Base-by-base conservation (phyloP, 176 grass and related monocot species). In the Thinopyrum elongatum region DNA sequence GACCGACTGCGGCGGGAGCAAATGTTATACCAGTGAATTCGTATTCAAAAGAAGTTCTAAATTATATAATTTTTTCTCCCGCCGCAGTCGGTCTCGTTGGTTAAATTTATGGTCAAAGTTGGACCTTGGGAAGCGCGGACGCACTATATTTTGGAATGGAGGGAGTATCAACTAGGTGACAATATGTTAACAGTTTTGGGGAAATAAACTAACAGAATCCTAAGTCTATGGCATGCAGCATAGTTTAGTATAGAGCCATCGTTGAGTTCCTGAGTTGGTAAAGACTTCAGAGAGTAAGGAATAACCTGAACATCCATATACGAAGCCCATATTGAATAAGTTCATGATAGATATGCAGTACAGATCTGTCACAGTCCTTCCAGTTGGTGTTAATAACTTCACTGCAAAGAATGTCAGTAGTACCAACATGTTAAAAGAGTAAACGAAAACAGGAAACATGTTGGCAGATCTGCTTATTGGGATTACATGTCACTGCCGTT, bases 251-350 rank as follows among this genome's bases (percentile, higher is more conserved):
- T 35, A 59, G 14, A 81, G 13, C n/a, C 13, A 87, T 62, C 34
- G 21, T 79, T 79, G 19, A 16, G 74, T 83, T 35, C 16, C 25
- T 63, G 25, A 62, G 33, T 46, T 12, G 47, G 46, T 67, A 82
- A 66, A 42, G 28, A 64, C 44, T 66, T 30, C n/a, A 51, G 29
- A 61, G 66, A 82, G 26, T 25, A 23, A 81, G 80, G 38, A 88
- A 84, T 95, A 78, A 95, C 96, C 96, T 99, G 94, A 99, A 99
- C 85, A 99, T 87, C 97, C 97, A 99, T 87, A 99, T 96, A 55
- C 94, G 97, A 82, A 98, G 94, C 4, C 97, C 92, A 83, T 87
- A 78, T 2, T 88, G 78, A 84, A 94, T 96, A 86, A 99, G 97
- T 76, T 99, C 97, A 64, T 88, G 92, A 67, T 94, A 96, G 61